Conservation (phyloP, 2,329 filamentous ascomycete genomes). For the Cercospora sp. region DNA sequence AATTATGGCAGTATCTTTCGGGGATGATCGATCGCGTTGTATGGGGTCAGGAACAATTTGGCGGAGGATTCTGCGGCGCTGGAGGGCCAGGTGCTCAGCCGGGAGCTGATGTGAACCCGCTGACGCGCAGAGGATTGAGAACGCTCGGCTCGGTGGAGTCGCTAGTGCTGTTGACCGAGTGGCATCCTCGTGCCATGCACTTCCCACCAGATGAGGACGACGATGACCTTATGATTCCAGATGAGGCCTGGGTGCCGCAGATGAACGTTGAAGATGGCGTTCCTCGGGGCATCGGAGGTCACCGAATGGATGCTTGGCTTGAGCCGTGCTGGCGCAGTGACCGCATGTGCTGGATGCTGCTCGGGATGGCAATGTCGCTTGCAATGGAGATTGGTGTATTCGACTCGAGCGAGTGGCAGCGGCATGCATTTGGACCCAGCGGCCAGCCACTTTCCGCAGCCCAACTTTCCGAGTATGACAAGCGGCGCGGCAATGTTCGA, state of each 20-base stretch:
- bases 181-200: conserved; percentile 92
- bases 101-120: conserved; percentile 65
- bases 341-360: conserved; percentile 96
- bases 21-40: conserved; percentile 94
- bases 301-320: conserved; percentile 90
- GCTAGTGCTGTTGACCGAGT: conserved; percentile 89
- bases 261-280: conserved; percentile 58
- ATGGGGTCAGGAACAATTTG: conserved; percentile 95
- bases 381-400: conserved; percentile 95
- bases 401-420: conserved; percentile 69
- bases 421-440: conserved; percentile 54
- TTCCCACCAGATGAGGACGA: conserved; percentile 76
- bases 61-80: conserved; percentile 78
- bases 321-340: conserved; percentile 91
- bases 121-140: conserved; percentile 67
- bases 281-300: conserved; percentile 68
- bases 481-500: conserved; percentile 78
- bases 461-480: conserved; percentile 73
- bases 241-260: conserved; percentile 63
- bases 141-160: conserved; percentile 94
- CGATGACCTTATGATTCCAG: conserved; percentile 64
- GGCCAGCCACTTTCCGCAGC: conserved; percentile 41
- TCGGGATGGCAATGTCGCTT: conserved; percentile 85
- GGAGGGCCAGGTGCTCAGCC: conserved; percentile 54
- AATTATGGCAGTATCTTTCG: conserved; percentile 89